A percentile compares a stretch with the other conserved stretches of the same genome.
Evolutionary conservation across 1,139 yeast genomes (phyloP).

Genomic region (Zygoascus hellenicus): DNA sequence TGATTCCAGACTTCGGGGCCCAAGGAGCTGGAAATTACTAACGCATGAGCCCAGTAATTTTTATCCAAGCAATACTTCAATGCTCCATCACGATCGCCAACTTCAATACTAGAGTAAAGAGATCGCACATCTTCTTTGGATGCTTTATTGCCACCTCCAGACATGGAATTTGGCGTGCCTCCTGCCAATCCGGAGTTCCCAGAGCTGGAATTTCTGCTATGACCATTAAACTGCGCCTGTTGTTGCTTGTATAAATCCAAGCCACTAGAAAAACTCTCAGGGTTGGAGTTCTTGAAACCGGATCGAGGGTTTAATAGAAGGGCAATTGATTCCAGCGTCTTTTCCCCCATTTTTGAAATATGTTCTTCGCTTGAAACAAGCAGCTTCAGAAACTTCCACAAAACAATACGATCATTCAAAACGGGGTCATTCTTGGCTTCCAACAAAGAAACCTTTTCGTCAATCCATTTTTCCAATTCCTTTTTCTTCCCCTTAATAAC

Average conservation of each 20-base stretch:
- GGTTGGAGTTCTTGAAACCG: constrained; percentile 15
- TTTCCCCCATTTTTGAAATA: constrained; percentile 9
- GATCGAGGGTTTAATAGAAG: constrained; percentile 25
- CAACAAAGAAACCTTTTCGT: constrained; percentile 31
- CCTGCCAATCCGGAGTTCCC: constrained; percentile 3
- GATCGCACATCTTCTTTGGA: constrained; percentile 22
- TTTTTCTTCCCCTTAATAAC: constrained; percentile 49
- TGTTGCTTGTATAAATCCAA: constrained; percentile 22
- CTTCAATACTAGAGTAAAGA: constrained; percentile 41
- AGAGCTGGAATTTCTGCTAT: constrained; percentile 15
- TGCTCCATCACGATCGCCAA: constrained; percentile 66
- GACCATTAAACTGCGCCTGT: background rate
- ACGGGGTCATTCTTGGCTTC: constrained; percentile 18
- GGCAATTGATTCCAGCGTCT: constrained; percentile 19
- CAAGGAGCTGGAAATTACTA: constrained; percentile 60
- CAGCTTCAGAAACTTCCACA: constrained; percentile 31
- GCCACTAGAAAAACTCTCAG: constrained; percentile 23
- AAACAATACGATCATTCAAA: constrained; percentile 22
- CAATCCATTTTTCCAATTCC: constrained; percentile 60
- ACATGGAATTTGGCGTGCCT: constrained; percentile 12
- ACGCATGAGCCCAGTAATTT: constrained; percentile 73
- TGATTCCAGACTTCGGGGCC: constrained; percentile 59
- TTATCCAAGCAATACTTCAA: constrained; percentile 54
- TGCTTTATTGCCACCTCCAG: constrained; percentile 15
- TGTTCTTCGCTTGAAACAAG: constrained; percentile 25